Percentiles rank a stretch among this genome's conserved stretches.
Conservation (phyloP, 306 rosid genomes). For the Castanospermum australe region DNA sequence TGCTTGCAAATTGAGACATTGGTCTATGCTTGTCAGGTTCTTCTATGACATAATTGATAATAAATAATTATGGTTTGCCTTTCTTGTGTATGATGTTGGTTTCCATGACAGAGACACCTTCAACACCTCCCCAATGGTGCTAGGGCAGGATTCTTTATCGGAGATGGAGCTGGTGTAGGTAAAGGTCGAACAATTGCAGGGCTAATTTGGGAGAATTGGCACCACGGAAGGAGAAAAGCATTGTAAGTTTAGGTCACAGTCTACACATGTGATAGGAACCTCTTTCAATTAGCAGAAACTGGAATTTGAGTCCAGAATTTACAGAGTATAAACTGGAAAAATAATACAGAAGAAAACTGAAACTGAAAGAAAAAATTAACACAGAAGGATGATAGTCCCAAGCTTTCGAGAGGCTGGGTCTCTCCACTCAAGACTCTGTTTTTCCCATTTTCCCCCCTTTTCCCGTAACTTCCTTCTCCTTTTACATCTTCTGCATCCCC, state of each 20-base stretch:
- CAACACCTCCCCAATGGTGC: slow-evolving; percentile 74
- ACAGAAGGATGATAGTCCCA: too few species aligned
- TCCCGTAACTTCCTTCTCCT: too few species aligned
- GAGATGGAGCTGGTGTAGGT: slow-evolving; percentile 99
- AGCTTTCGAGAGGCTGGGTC: too few species aligned
- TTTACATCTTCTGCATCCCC: too few species aligned
- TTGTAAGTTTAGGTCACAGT: slow-evolving; percentile 62
- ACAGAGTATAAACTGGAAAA: too few species aligned
- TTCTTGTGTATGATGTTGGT: slow-evolving; percentile 38
- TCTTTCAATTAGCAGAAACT: too few species aligned
- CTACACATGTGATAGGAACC: too few species aligned
- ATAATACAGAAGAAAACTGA: too few species aligned
- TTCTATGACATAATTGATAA: slow-evolving; percentile 37
- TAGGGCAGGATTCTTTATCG: slow-evolving; percentile 91
- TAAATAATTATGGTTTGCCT: slow-evolving; percentile 20
- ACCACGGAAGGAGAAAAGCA: slow-evolving; percentile 77
- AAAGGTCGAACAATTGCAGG: slow-evolving; percentile 99
- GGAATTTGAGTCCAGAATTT: too few species aligned
- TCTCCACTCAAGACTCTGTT: too few species aligned
- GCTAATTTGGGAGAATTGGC: slow-evolving; percentile 96
- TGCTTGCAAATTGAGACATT: slow-evolving; percentile 97
- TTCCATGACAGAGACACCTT: slow-evolving; percentile 82
- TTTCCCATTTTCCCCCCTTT: too few species aligned
- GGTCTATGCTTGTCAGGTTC: slow-evolving; percentile 98
- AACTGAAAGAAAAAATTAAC: too few species aligned